These are phyloP conservation scores for Collybia sp. DNA, from an alignment of 768 basidiomycete genomes.

Conservation along the genomic window DNA sequence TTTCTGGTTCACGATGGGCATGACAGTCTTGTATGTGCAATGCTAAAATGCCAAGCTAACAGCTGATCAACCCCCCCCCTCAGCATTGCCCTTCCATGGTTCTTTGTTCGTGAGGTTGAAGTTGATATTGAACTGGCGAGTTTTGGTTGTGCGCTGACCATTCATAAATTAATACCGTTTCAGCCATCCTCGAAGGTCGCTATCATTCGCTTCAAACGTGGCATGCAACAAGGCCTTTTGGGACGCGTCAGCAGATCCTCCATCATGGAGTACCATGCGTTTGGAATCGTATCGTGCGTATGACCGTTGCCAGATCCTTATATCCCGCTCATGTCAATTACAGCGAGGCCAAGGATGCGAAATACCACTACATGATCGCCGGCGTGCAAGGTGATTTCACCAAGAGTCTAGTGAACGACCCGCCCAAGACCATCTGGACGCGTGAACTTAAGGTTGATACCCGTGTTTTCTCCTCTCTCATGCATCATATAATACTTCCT, in stretches of 20 bases:
- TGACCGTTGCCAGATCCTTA: slow-evolving; percentile 1
- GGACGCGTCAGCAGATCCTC: slow-evolving; percentile 69
- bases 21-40: slow-evolving; percentile 62
- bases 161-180: slow-evolving; percentile 7
- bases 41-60: neutral
- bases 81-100: slow-evolving; percentile 73
- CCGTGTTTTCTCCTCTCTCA: neutral
- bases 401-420: slow-evolving; percentile 60
- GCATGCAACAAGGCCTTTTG: slow-evolving; percentile 81
- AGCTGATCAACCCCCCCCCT: neutral
- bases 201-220: slow-evolving; percentile 72
- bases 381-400: slow-evolving; percentile 85
- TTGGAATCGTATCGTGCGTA: slow-evolving; percentile 69
- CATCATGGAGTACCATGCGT: slow-evolving; percentile 80
- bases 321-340: slow-evolving; percentile 1
- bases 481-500: slow-evolving; percentile 5
- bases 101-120: slow-evolving; percentile 65
- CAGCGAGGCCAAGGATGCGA: slow-evolving; percentile 69
- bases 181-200: slow-evolving; percentile 80
- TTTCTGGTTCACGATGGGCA: slow-evolving; percentile 72
- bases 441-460: slow-evolving; percentile 68
- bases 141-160: slow-evolving; percentile 4
- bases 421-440: slow-evolving; percentile 72
- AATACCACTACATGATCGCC: slow-evolving; percentile 78
- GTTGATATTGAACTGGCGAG: slow-evolving; percentile 75